Percentiles rank a stretch among this genome's conserved stretches.
phyloP scores from a whole-genome alignment of 768 basidiomycete species.

The Hygrophoropsis aurantiaca region DNA sequence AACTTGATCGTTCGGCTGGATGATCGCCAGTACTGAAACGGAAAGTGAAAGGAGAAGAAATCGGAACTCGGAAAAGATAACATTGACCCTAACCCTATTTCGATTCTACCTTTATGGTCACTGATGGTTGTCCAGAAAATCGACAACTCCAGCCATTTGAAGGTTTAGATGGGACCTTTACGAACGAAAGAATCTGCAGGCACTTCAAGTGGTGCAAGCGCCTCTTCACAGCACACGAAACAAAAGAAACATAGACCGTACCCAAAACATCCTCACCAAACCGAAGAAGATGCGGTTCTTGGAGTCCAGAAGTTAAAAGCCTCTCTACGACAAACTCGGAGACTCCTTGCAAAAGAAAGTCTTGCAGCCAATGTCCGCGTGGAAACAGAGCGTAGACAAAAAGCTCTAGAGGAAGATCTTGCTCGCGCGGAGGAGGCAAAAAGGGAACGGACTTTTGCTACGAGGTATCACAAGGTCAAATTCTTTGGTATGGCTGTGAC shows the following conservation, averaged over 20 bases:
- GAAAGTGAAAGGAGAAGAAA: neutral
- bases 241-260: slow-evolving; percentile 14
- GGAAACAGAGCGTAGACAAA: slow-evolving; percentile 76
- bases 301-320: slow-evolving; percentile 89
- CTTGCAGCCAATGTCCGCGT: slow-evolving; percentile 84
- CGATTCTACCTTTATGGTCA: slow-evolving; percentile 3
- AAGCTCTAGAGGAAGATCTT: slow-evolving; percentile 73
- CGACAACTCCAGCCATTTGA: neutral
- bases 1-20: neutral
- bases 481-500: slow-evolving; percentile 76
- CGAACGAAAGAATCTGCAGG: slow-evolving; percentile 8
- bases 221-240: slow-evolving; percentile 17
- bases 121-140: neutral
- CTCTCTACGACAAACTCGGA: slow-evolving; percentile 74
- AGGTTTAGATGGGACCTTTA: slow-evolving; percentile 15
- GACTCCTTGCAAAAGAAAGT: slow-evolving; percentile 82
- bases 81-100: slow-evolving; percentile 14
- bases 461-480: slow-evolving; percentile 86
- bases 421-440: slow-evolving; percentile 57
- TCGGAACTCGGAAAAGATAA: neutral
- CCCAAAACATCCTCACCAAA: slow-evolving; percentile 1
- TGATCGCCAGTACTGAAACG: neutral
- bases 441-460: slow-evolving; percentile 72
- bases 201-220: neutral
- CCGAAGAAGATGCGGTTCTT: slow-evolving; percentile 33